Conservation (phyloP, 78 protist species). For the Isochrysis galbana region DNA sequence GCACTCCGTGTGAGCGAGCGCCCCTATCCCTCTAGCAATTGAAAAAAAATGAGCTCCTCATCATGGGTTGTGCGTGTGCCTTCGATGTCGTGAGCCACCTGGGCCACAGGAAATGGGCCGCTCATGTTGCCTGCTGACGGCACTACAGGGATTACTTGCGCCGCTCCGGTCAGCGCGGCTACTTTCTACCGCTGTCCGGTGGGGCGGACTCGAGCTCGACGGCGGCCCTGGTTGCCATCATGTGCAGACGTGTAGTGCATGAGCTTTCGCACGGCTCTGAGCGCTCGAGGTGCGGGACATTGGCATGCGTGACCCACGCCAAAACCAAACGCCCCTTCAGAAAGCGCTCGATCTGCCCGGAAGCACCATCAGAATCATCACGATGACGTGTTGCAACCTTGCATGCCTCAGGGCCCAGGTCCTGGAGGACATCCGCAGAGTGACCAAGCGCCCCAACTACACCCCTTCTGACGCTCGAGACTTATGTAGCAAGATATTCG, state of each 20-base stretch:
- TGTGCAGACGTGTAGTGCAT: slow-evolving; percentile 66
- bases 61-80: no score
- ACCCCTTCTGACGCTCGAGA: not conserved
- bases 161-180: slow-evolving; percentile 75
- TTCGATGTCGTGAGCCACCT: no score
- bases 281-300: not conserved
- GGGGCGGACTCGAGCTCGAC: slow-evolving; percentile 83
- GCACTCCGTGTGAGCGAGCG: no score
- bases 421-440: slow-evolving; percentile 11
- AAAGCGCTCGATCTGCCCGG: no score
- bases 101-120: no score
- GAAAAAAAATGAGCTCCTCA: no score
- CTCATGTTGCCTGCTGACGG: no score
- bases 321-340: no score
- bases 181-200: slow-evolving; percentile 81
- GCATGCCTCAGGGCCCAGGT: slow-evolving; percentile 1
- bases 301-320: not conserved
- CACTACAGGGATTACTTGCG: slow-evolving; percentile 92
- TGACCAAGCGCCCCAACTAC: not conserved
- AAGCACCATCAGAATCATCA: not conserved
- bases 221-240: slow-evolving; percentile 69
- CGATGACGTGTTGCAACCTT: no score
- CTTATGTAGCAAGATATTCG: slow-evolving; percentile 30
- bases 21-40: no score
- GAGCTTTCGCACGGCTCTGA: not conserved